A percentile compares a stretch with the other conserved stretches of the same genome.
Conservation (phyloP, 441 rosid species). For the Corymbia citriodora region DNA sequence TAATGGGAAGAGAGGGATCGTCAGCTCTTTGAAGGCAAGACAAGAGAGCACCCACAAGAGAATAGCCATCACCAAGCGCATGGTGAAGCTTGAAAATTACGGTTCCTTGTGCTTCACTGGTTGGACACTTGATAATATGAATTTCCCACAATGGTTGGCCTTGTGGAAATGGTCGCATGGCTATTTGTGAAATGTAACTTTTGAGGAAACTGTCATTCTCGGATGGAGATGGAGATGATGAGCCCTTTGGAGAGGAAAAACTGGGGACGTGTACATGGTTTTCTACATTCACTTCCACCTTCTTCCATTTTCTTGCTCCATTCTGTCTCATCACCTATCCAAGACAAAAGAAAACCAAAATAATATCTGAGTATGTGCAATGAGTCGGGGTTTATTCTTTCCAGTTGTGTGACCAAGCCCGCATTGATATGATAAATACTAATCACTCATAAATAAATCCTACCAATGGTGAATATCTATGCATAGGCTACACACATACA, state of each 20-base stretch:
- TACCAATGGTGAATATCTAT: neutral
- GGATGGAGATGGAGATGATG: neutral
- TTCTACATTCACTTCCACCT: neutral
- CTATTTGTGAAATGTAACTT: neutral
- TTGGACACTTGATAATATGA: neutral
- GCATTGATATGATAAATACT: neutral
- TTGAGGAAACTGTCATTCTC: neutral
- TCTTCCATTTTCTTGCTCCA: neutral
- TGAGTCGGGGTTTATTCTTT: neutral
- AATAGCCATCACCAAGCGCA: neutral
- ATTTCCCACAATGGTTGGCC: neutral
- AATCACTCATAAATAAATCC: neutral
- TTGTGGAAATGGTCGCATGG: neutral
- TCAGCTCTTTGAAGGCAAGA: neutral
- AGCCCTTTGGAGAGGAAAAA: neutral
- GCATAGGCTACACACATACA: neutral
- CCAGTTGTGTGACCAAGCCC: neutral
- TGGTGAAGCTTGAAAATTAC: neutral
- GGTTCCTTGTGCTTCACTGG: neutral
- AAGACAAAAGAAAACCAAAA: neutral
- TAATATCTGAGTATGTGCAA: neutral
- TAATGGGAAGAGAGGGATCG: neutral
- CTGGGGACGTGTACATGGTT: neutral
- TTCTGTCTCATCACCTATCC: neutral
- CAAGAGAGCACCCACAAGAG: neutral